Evolutionary conservation across 805 yeast species (phyloP).

Genomic region (Candida yuanshanica): DNA sequence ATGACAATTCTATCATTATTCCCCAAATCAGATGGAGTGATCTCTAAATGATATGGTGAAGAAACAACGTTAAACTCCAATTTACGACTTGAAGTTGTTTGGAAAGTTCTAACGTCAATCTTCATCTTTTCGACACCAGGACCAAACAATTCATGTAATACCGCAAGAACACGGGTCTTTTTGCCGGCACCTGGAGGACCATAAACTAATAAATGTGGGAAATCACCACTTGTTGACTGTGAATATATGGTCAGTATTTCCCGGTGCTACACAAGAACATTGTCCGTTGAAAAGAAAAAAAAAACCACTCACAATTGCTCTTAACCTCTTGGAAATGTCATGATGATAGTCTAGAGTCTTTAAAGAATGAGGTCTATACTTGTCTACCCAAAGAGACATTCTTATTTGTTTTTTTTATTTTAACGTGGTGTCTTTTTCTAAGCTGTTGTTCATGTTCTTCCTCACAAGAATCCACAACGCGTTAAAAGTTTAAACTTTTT

Average conservation of each 20-base stretch:
- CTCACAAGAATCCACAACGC: no score
- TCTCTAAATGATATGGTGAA: constrained; percentile 84
- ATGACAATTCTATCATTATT: constrained; percentile 92
- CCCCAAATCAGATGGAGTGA: constrained; percentile 96
- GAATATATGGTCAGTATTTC: neutral
- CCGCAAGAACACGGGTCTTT: constrained; percentile 83
- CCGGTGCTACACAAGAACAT: no score
- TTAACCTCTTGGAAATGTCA: constrained; percentile 56
- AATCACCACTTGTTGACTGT: constrained; percentile 59
- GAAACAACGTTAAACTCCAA: constrained; percentile 91
- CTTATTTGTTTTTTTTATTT: neutral
- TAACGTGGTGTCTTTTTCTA: no score
- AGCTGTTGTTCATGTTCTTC: no score
- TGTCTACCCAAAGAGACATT: constrained; percentile 97
- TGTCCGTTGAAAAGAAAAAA: neutral
- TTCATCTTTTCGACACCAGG: constrained; percentile 75
- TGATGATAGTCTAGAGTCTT: constrained; percentile 61
- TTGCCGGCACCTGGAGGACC: constrained; percentile 98
- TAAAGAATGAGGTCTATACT: constrained; percentile 73
- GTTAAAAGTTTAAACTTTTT: no score
- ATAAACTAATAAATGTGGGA: constrained; percentile 87
- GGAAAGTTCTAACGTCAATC: constrained; percentile 84
- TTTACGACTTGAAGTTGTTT: constrained; percentile 67
- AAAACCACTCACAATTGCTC: constrained; percentile 37
- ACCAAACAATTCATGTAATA: constrained; percentile 78